phyloP scores from a whole-genome alignment of 192 early-diverging fungal species.

The Oehlia diaphana region DNA sequence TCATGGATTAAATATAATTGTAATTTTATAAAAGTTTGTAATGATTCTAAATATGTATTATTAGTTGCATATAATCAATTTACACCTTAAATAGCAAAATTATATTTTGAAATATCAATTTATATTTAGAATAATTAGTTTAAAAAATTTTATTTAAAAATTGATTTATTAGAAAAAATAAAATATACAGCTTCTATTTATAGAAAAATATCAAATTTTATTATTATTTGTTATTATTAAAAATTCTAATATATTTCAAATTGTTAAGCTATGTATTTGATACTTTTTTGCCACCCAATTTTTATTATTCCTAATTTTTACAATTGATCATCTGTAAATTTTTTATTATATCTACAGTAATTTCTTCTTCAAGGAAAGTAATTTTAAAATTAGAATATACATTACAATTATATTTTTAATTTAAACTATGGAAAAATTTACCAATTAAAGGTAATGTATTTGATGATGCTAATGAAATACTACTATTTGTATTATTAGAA shows the following conservation, averaged over 20 bases:
- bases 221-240: too few relatives aligned
- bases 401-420: not conserved
- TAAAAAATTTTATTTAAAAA: not conserved
- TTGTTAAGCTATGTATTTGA: not conserved
- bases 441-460: not conserved
- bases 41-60: too few relatives aligned
- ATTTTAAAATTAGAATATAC: not conserved
- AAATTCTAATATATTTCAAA: not conserved
- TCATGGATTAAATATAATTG: too few relatives aligned
- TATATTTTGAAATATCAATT: not conserved
- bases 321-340: not conserved
- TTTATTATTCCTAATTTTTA: not conserved
- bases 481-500: too few relatives aligned
- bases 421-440: not conserved
- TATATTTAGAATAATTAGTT: too few relatives aligned
- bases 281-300: constrained; percentile 5
- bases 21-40: too few relatives aligned
- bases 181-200: too few relatives aligned
- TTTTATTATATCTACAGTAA: not conserved
- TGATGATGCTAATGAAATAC: not conserved
- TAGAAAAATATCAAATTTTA: too few relatives aligned
- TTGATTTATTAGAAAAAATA: too few relatives aligned
- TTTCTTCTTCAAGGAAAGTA: not conserved
- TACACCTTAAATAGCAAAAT: too few relatives aligned
- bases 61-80: too few relatives aligned